A percentile compares a stretch with the other conserved stretches of the same genome.
Evolutionary conservation across 2,329 filamentous ascomycete species (phyloP).

Genomic region (Diplocarpon rosae): DNA sequence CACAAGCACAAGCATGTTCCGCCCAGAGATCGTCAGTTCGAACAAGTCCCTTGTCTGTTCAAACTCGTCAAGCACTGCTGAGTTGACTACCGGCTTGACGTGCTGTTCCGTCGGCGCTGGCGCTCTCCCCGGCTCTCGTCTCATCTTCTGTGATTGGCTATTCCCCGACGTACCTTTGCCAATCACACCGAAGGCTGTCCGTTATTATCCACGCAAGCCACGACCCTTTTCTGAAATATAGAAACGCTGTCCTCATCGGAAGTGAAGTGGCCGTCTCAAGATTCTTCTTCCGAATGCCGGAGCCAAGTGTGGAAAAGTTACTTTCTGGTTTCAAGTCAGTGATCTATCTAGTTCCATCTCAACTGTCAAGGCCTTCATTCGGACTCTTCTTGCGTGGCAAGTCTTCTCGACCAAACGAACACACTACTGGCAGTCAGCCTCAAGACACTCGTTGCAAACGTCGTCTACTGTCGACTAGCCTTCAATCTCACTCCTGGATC

Average conservation of each 20-base stretch:
- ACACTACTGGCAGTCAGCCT: conserved; percentile 10
- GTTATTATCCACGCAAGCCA: conserved; percentile 32
- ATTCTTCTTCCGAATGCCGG: conserved; percentile 19
- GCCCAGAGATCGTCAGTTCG: conserved; percentile 25
- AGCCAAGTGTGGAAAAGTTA: conserved; percentile 14
- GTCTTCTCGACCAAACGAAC: conserved; percentile 9
- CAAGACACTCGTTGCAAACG: conserved; percentile 6
- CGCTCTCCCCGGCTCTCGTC: conserved; percentile 19
- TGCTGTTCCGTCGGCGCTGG: conserved; percentile 24
- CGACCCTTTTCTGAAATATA: conserved; percentile 31
- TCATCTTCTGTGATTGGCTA: conserved; percentile 33
- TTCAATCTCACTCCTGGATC: conserved; percentile 1
- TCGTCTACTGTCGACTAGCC: conserved; percentile 12
- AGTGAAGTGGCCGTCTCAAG: conserved; percentile 23
- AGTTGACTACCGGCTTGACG: conserved; percentile 16
- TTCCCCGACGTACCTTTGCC: conserved; percentile 27
- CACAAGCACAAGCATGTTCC: conserved; percentile 19
- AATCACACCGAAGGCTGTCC: conserved; percentile 35
- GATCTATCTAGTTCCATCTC: conserved; percentile 7
- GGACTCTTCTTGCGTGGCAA: conserved; percentile 11
- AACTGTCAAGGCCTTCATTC: conserved; percentile 15
- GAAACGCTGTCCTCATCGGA: conserved; percentile 24
- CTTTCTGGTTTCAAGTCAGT: conserved; percentile 23
- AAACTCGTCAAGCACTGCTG: conserved; percentile 13
- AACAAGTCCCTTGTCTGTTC: conserved; percentile 23